These are phyloP conservation scores for Madurella fahalii DNA, from an alignment of 2,329 filamentous ascomycete species.

Conservation along the genomic window DNA sequence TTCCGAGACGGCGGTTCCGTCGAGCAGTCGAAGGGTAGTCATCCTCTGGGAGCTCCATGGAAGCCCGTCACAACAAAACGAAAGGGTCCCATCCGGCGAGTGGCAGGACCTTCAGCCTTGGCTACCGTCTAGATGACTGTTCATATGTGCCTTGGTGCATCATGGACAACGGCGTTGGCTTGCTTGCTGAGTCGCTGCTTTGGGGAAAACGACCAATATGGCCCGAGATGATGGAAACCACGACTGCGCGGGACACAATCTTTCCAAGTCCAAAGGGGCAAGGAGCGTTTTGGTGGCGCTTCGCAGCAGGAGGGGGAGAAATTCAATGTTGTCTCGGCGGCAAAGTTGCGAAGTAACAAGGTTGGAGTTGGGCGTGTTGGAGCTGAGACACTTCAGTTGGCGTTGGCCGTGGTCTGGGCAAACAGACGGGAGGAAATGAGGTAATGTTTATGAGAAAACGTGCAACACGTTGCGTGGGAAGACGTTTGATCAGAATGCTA, in stretches of 20 bases:
- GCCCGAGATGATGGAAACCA: too few relatives aligned
- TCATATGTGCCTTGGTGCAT: conserved; percentile 10
- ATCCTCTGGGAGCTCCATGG: conserved; percentile 1
- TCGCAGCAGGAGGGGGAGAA: background rate
- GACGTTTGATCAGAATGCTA: background rate
- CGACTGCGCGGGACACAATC: too few relatives aligned
- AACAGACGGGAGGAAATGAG: too few relatives aligned
- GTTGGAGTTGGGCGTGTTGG: too few relatives aligned
- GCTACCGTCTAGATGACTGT: conserved; percentile 9
- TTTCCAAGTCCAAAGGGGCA: too few relatives aligned
- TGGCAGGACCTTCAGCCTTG: conserved; percentile 15
- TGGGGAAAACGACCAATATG: background rate
- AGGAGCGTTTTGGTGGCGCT: background rate
- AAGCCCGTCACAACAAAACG: background rate
- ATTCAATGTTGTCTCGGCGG: background rate
- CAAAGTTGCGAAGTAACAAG: background rate
- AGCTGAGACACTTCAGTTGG: too few relatives aligned
- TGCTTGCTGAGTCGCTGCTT: background rate
- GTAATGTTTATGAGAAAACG: too few relatives aligned
- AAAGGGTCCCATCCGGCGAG: background rate
- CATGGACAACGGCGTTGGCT: background rate
- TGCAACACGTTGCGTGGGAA: background rate
- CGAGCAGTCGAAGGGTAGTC: background rate
- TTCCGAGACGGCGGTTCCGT: background rate
- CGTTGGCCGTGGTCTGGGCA: too few relatives aligned